Evolutionary conservation across 345 rosid genomes (phyloP).

Genomic region (Rhodamnia rubescens): DNA sequence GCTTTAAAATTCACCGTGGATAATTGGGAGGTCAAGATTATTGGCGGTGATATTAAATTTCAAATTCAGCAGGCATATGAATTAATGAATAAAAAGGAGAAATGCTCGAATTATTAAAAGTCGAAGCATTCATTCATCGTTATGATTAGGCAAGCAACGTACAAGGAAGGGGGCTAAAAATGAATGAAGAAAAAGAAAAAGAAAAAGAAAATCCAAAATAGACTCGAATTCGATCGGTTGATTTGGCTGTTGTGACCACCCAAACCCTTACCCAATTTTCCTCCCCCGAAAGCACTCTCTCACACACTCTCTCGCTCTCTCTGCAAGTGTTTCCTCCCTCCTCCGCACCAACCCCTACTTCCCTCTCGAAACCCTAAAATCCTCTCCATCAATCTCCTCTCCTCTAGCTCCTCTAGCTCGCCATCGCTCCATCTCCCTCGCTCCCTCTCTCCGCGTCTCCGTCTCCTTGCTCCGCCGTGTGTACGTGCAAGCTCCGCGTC

Average conservation of each 20-base stretch:
- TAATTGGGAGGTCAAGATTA: not conserved
- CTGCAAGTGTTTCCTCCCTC: not conserved
- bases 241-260: constrained; percentile 26
- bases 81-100: not conserved
- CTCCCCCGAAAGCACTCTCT: not conserved
- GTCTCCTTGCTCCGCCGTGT: not conserved
- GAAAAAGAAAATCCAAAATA: not conserved
- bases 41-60: not conserved
- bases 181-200: too few species aligned
- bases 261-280: constrained; percentile 11
- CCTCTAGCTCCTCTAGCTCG: constrained; percentile 1
- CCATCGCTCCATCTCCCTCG: not conserved
- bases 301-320: not conserved
- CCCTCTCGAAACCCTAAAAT: constrained; percentile 18
- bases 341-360: not conserved
- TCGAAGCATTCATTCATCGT: not conserved
- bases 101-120: not conserved
- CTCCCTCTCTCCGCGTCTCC: not conserved
- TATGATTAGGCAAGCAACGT: not conserved
- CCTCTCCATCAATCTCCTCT: not conserved
- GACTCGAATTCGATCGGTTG: not conserved
- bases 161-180: not conserved
- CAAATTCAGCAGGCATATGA: not conserved
- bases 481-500: not conserved
- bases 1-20: not conserved